A percentile compares a stretch with the other conserved stretches of the same genome.
Evolutionary conservation across 176 grass and related monocot species (phyloP).

Genomic region (Guadua angustifolia): DNA sequence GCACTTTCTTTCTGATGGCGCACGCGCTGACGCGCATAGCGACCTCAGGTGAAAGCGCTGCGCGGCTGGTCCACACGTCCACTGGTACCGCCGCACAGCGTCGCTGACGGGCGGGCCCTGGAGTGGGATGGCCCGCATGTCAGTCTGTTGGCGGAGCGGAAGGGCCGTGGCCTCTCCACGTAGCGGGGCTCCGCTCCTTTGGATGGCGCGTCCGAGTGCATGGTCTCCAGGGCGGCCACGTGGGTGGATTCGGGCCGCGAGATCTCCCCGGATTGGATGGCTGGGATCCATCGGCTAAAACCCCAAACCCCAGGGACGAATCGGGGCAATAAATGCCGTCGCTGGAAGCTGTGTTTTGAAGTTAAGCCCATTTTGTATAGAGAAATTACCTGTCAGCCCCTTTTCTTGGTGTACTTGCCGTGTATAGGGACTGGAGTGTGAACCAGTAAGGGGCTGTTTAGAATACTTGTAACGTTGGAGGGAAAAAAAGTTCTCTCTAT

Average conservation of each 20-base stretch:
- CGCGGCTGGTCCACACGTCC: too few relatives aligned
- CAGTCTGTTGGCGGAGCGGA: neutral
- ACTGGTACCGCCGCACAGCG: accelerated
- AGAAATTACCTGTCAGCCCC: accelerated
- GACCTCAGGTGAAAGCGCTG: neutral
- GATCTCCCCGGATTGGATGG: slow-evolving; percentile 28
- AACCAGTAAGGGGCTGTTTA: accelerated
- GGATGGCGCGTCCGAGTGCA: slow-evolving; percentile 49
- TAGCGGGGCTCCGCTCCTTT: slow-evolving; percentile 48
- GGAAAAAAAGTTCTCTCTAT: slow-evolving; percentile 15
- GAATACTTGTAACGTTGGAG: accelerated
- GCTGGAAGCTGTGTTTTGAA: neutral
- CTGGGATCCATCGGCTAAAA: slow-evolving; percentile 25
- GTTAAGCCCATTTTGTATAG: accelerated
- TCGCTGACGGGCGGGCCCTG: neutral
- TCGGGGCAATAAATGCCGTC: neutral
- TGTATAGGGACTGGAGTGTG: neutral
- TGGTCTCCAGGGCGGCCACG: slow-evolving; percentile 58
- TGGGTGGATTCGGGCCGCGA: neutral
- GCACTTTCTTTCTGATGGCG: neutral
- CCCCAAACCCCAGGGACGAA: neutral
- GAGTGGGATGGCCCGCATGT: neutral
- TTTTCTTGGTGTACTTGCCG: accelerated
- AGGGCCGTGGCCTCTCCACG: slow-evolving; percentile 49
- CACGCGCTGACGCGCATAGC: neutral